phyloP scores from a whole-genome alignment of 495 filamentous ascomycete genomes.

The Trichocladium antarcticum region DNA sequence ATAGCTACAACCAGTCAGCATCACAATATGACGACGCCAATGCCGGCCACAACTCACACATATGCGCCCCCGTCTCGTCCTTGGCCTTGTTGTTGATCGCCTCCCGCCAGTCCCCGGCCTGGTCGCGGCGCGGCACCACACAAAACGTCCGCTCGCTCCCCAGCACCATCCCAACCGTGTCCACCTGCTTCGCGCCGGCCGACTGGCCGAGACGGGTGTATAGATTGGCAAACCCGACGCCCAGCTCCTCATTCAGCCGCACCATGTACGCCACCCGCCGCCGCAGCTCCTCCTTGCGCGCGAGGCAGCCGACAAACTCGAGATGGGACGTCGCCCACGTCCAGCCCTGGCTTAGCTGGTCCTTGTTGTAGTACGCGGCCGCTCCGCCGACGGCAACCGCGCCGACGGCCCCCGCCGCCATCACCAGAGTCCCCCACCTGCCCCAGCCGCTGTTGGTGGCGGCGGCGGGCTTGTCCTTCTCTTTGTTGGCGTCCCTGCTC shows the following conservation, averaged over 20 bases:
- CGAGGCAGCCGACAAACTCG: conserved; percentile 87
- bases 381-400: conserved; percentile 80
- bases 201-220: conserved; percentile 71
- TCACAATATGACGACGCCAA: not conserved
- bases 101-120: conserved; percentile 46
- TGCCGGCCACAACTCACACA: conserved; percentile 36
- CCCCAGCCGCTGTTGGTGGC: conserved; percentile 37
- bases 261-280: conserved; percentile 50
- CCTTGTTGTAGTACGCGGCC: conserved; percentile 72
- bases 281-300: conserved; percentile 63
- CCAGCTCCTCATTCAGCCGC: conserved; percentile 41
- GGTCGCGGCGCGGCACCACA: conserved; percentile 51
- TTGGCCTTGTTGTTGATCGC: conserved; percentile 64
- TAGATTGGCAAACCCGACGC: conserved; percentile 65
- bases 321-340: conserved; percentile 82
- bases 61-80: conserved; percentile 77
- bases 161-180: conserved; percentile 40
- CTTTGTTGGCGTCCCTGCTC: not conserved
- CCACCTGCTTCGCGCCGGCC: conserved; percentile 35
- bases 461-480: conserved; percentile 14
- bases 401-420: conserved; percentile 69
- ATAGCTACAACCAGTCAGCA: conserved; percentile 41
- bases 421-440: conserved; percentile 70
- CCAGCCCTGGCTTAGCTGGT: conserved; percentile 60
- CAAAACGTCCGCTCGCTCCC: conserved; percentile 70